phyloP scores from a whole-genome alignment of 805 yeast genomes.

The Wickerhamomyces sydowiorum region DNA sequence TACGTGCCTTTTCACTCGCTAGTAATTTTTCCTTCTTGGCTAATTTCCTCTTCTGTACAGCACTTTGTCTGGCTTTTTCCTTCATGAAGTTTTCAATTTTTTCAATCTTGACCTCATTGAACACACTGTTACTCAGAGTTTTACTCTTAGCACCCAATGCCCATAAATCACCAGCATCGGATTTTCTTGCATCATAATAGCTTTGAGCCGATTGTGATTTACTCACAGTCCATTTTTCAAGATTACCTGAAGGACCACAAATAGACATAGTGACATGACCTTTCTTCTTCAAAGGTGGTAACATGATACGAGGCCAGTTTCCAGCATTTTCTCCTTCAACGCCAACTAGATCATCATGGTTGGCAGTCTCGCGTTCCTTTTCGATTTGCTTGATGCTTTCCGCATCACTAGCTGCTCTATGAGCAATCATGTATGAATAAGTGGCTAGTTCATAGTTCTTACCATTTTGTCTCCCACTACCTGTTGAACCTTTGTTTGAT shows the following conservation, averaged over 20 bases:
- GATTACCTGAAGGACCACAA: conserved; percentile 71
- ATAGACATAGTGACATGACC: conserved; percentile 77
- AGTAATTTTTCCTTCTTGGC: conserved; percentile 12
- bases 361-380: conserved; percentile 27
- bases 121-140: conserved; percentile 29
- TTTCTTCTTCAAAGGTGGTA: conserved; percentile 68
- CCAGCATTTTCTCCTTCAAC: conserved; percentile 20
- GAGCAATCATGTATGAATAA: conserved; percentile 68
- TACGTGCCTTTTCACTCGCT: conserved; percentile 8
- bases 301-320: conserved; percentile 70
- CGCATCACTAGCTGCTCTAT: conserved; percentile 45
- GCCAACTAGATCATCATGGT: conserved; percentile 23
- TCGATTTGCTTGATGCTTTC: conserved; percentile 37
- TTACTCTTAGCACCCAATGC: conserved; percentile 58
- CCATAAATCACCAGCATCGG: conserved; percentile 86
- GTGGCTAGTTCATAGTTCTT: conserved; percentile 65
- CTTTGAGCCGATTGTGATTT: conserved; percentile 66
- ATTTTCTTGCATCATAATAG: conserved; percentile 89
- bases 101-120: conserved; percentile 21
- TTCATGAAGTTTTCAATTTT: conserved; percentile 30
- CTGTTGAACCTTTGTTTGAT: conserved; percentile 46
- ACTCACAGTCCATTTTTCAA: conserved; percentile 87
- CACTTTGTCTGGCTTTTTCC: conserved; percentile 15
- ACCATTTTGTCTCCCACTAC: conserved; percentile 76
- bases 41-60: conserved; percentile 7